Evolutionary conservation across 1,284 basidiomycete species (phyloP).

Genomic region (Boletellus dicymbophilus): DNA sequence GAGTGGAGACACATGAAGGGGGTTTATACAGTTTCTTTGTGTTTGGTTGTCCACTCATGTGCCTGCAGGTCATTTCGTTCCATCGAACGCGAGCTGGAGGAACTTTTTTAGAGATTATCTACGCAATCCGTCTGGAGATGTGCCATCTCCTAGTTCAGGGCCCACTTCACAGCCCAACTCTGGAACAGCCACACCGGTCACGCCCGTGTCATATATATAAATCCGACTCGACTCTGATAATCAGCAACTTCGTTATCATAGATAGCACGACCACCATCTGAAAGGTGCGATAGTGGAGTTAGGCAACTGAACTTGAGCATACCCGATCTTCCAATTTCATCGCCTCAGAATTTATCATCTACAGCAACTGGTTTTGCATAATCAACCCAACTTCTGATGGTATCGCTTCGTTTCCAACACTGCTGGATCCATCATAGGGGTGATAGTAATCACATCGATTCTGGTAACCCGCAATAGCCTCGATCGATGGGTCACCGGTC

Average conservation of each 20-base stretch:
- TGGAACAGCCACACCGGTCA: conserved; percentile 23
- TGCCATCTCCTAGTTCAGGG: conserved; percentile 23
- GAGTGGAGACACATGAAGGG: conserved; percentile 75
- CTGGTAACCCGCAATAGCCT: too few species aligned
- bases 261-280: too few species aligned
- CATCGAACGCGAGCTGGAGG: conserved; percentile 73
- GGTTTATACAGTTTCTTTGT: conserved; percentile 45
- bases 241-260: not conserved
- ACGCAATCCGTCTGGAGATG: conserved; percentile 30
- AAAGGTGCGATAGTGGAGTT: not conserved
- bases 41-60: not conserved
- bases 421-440: too few species aligned
- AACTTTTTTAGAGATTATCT: conserved; percentile 64
- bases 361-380: too few species aligned
- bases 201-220: conserved; percentile 5
- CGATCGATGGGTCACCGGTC: too few species aligned
- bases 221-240: not conserved
- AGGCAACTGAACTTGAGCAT: too few species aligned
- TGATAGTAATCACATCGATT: too few species aligned
- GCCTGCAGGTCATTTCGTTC: conserved; percentile 73
- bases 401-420: too few species aligned
- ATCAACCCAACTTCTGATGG: not conserved
- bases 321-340: too few species aligned
- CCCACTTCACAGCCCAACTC: conserved; percentile 18
- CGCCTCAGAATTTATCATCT: too few species aligned